Percentiles rank a stretch among this genome's conserved stretches.
Conservation (phyloP, 2,329 filamentous ascomycete species). For the Clarireedia sp. region DNA sequence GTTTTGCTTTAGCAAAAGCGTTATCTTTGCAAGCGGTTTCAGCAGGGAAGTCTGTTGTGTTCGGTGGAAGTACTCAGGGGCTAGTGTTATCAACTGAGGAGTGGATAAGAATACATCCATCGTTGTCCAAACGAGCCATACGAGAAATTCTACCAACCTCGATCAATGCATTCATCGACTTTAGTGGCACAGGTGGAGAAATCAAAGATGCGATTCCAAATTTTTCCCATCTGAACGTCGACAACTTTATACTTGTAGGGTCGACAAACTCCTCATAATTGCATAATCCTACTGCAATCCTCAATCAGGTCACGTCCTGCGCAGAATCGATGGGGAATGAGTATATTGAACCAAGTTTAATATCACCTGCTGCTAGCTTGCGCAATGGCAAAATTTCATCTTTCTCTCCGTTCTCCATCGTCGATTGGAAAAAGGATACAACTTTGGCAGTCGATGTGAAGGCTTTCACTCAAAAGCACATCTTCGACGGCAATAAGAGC, state of each 20-base stretch:
- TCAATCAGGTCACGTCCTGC: not conserved
- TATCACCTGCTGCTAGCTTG: not conserved
- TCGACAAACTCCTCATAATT: not conserved
- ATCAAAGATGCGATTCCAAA: not conserved
- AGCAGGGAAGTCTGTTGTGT: not conserved
- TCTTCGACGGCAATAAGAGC: slow-evolving; percentile 21
- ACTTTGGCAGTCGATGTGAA: slow-evolving; percentile 4
- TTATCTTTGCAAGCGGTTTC: not conserved
- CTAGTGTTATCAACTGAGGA: not conserved
- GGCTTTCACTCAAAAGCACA: not conserved
- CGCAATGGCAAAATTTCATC: not conserved
- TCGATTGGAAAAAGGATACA: slow-evolving; percentile 9
- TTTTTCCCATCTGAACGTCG: not conserved
- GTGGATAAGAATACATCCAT: not conserved
- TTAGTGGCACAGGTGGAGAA: not conserved
- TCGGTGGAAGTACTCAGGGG: not conserved
- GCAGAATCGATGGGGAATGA: not conserved
- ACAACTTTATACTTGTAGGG: not conserved
- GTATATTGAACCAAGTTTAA: not conserved
- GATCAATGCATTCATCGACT: not conserved
- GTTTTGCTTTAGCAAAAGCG: not conserved
- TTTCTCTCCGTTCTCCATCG: not conserved
- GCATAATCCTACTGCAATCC: not conserved
- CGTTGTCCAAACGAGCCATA: slow-evolving; percentile 7
- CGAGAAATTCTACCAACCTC: not conserved